Percentiles rank a stretch among this genome's conserved stretches.
phyloP scores from a whole-genome alignment of 192 early-diverging fungal species.

The Glomus cerebriforme region DNA sequence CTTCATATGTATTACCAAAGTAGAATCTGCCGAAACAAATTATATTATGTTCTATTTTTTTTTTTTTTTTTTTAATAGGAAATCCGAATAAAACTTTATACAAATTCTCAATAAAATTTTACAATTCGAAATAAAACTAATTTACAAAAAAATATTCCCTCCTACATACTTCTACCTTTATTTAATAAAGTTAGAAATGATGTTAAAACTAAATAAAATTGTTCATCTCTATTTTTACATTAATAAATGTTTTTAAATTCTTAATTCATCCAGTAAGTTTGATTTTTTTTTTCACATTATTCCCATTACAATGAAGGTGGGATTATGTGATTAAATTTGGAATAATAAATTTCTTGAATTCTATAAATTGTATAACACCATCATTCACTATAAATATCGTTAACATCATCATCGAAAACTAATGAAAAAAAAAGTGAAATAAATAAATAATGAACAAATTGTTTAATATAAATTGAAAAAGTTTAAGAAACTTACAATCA shows the following conservation, averaged over 20 bases:
- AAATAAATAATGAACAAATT: background rate
- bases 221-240: background rate
- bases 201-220: background rate
- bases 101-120: background rate
- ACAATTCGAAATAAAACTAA: background rate
- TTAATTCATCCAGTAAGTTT: too few species aligned
- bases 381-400: background rate
- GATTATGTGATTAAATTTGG: too few species aligned
- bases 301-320: too few species aligned
- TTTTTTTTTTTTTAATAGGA: background rate
- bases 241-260: background rate
- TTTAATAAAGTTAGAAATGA: background rate
- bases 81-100: background rate
- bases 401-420: background rate
- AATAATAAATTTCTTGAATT: too few species aligned
- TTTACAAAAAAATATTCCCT: background rate
- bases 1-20: too few species aligned
- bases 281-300: too few species aligned
- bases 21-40: too few species aligned
- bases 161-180: background rate
- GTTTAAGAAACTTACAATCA: background rate
- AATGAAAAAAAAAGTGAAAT: background rate
- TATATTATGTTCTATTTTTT: background rate
- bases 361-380: too few species aligned
- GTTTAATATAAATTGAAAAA: background rate